These are phyloP conservation scores for Orobanche coerulescens DNA, from an alignment of 257 asterid species.

Conservation along the genomic window DNA sequence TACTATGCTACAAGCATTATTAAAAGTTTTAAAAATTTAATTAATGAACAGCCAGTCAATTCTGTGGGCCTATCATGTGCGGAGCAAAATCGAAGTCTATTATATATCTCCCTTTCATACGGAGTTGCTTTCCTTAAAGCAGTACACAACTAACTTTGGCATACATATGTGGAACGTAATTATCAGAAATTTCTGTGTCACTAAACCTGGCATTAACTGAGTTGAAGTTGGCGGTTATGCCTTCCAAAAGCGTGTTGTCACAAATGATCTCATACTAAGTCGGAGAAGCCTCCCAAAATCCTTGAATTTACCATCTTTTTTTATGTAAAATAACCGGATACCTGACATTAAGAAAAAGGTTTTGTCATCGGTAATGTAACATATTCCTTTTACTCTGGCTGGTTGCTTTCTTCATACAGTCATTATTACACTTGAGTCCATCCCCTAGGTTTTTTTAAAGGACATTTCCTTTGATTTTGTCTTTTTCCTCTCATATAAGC, in stretches of 20 bases:
- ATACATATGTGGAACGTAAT: not conserved
- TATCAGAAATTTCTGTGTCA: not conserved
- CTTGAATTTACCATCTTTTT: not conserved
- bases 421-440: not conserved
- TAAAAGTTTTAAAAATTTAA: not conserved
- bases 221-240: not conserved
- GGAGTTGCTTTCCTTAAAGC: not conserved
- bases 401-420: not conserved
- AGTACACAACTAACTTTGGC: not conserved
- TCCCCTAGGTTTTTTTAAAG: not conserved
- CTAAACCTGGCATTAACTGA: not conserved
- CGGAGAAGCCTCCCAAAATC: not conserved
- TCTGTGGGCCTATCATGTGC: not conserved
- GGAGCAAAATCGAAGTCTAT: not conserved
- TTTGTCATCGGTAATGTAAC: too few relatives aligned
- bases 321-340: not conserved
- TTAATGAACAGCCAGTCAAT: not conserved
- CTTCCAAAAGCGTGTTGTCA: not conserved
- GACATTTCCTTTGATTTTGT: not conserved
- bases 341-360: not conserved
- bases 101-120: not conserved
- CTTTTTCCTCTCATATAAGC: not conserved
- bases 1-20: not conserved
- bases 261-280: not conserved
- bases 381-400: too few relatives aligned